Base-by-base conservation (phyloP, 2,329 filamentous ascomycete species). In the Epichloe sylvatica region DNA sequence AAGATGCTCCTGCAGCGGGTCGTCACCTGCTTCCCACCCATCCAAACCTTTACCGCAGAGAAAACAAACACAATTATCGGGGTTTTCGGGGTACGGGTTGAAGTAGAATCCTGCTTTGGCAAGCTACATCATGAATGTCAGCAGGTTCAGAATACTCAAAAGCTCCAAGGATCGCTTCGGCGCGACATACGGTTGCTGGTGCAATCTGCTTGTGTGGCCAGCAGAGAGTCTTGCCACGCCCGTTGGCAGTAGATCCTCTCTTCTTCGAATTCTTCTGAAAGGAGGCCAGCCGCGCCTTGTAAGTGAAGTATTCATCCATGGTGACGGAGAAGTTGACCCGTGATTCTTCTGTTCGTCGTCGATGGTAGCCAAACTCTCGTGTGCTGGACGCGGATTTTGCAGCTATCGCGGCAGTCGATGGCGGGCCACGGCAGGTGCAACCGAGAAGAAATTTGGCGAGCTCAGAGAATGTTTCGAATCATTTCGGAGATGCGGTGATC, bases 81-180 rank as follows among this genome's bases (percentile, higher is more conserved):
- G 83, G 60, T 81, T 86, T 44, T 79, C 76, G 47, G 78, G 73
- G 13, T 78, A 80, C 2, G 92, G 91, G 53, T 82, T 78, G 69
- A 87, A 97, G 69, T 84, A 92, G 70, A 98, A 95, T 37, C 92
- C 92, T 50, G 92, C 91, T 61, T 79, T 81, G 4, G 92, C 91
- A 59, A 98, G 82, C 85, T 95, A 62, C 42, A 45, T 45, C 40
- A 30, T 5, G 12, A 34, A 5, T n/a, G 56, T 68, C 47, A 64
- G 56, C 49, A 52, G 39, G 9, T 36, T 43, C 37, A 19, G 15
- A 15, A 9, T 21, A 11, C 17, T 5, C 30, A 30, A 30, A 12
- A 11, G 38, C 5, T 6, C 12, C 17, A 25, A 33, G 19, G 21
- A 11, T 17, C 2, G 5, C 19, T 36, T 36, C 23, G 23, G 47